Percentiles rank a stretch among this genome's conserved stretches.
phyloP scores from a whole-genome alignment of 2,329 filamentous ascomycete species.

The Chaetomium olivaceum region DNA sequence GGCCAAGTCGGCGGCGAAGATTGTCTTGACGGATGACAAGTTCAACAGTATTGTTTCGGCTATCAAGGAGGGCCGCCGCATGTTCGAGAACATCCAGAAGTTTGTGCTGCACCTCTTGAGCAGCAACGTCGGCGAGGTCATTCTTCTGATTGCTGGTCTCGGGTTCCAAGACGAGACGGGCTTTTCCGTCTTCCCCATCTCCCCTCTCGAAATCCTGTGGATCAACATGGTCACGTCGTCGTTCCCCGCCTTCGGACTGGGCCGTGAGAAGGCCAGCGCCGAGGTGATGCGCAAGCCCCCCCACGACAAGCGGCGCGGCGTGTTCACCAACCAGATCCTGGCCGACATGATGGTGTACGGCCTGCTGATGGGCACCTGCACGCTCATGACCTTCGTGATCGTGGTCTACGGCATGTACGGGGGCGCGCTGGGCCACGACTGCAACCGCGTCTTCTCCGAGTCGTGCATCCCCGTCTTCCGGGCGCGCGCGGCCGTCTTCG shows the following conservation, averaged over 20 bases:
- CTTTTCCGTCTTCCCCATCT: slow-evolving; percentile 81
- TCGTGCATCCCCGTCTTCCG: slow-evolving; percentile 64
- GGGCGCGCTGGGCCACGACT: slow-evolving; percentile 59
- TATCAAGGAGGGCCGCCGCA: slow-evolving; percentile 78
- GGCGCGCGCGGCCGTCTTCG: slow-evolving; percentile 72
- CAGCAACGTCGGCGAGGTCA: slow-evolving; percentile 82
- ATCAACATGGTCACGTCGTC: slow-evolving; percentile 92
- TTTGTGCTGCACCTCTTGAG: slow-evolving; percentile 79
- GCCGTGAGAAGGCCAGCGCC: slow-evolving; percentile 71
- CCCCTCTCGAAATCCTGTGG: slow-evolving; percentile 86
- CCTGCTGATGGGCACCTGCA: slow-evolving; percentile 71
- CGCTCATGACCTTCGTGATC: slow-evolving; percentile 65
- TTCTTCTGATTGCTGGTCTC: slow-evolving; percentile 77
- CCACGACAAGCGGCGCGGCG: slow-evolving; percentile 65
- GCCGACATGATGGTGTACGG: slow-evolving; percentile 81
- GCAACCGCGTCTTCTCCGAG: slow-evolving; percentile 61
- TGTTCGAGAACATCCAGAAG: slow-evolving; percentile 89
- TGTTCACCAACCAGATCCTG: slow-evolving; percentile 77
- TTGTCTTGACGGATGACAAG: slow-evolving; percentile 85
- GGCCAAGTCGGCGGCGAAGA: slow-evolving; percentile 77
- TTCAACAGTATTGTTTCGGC: slow-evolving; percentile 84
- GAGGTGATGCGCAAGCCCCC: slow-evolving; percentile 82
- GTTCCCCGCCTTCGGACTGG: slow-evolving; percentile 84
- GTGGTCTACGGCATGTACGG: slow-evolving; percentile 58
- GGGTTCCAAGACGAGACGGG: slow-evolving; percentile 72